A percentile compares a stretch with the other conserved stretches of the same genome.
Conservation (phyloP, 805 yeast genomes). For the Kuraishia molischiana region DNA sequence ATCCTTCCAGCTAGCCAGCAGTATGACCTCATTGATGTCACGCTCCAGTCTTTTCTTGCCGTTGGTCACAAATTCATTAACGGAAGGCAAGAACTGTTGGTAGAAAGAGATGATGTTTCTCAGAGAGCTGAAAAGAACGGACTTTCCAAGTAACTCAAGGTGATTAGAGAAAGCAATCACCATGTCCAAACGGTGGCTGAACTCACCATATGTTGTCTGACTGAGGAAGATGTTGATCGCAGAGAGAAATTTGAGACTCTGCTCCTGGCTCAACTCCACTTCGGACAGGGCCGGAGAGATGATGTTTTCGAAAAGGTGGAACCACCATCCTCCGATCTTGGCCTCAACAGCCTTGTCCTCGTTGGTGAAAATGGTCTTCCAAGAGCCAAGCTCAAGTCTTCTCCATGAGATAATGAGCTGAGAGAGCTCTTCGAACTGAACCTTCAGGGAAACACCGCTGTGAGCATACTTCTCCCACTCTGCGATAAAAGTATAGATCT, state of each 20-base stretch:
- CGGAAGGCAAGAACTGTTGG: constrained; percentile 45
- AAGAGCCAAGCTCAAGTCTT: constrained; percentile 71
- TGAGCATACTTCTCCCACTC: constrained; percentile 96
- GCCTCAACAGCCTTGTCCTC: constrained; percentile 44
- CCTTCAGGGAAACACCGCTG: constrained; percentile 54
- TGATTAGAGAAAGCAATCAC: constrained; percentile 46
- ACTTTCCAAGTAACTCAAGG: constrained; percentile 14
- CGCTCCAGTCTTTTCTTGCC: constrained; percentile 56
- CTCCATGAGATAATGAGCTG: constrained; percentile 83
- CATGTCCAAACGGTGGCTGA: constrained; percentile 43
- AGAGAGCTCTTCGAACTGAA: constrained; percentile 49
- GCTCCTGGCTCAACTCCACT: constrained; percentile 21
- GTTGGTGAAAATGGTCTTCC: constrained; percentile 65
- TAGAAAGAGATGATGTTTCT: constrained; percentile 55
- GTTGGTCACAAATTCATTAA: constrained; percentile 33
- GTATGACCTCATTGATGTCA: constrained; percentile 73
- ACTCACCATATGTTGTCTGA: constrained; percentile 73
- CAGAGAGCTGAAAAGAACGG: constrained; percentile 29
- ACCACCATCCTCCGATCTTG: constrained; percentile 81
- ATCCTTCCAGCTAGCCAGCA: constrained; percentile 95
- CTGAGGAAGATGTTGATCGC: constrained; percentile 71
- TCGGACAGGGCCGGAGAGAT: constrained; percentile 37
- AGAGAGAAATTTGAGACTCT: constrained; percentile 28
- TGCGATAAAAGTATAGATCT: constrained; percentile 65
- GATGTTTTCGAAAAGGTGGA: constrained; percentile 76